These are phyloP conservation scores for Lophium mytilinum DNA, from an alignment of 495 filamentous ascomycete species.

Conservation along the genomic window DNA sequence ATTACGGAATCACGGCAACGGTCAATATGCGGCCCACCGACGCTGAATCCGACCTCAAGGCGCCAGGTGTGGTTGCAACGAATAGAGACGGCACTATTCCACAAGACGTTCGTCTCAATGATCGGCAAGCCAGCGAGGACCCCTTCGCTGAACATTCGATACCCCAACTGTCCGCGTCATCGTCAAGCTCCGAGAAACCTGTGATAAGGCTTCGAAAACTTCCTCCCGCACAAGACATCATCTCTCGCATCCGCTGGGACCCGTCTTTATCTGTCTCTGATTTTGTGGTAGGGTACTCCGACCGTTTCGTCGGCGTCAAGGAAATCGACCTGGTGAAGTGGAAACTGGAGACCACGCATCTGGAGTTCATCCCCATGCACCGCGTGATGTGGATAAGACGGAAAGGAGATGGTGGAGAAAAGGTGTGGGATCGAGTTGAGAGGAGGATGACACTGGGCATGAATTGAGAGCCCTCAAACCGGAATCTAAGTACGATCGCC, in stretches of 20 bases:
- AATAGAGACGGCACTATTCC: no score
- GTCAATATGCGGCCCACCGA: no score
- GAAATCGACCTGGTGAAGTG: conserved; percentile 56
- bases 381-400: conserved; percentile 62
- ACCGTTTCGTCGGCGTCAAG: conserved; percentile 56
- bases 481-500: no score
- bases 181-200: no score
- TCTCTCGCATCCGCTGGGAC: conserved; percentile 70
- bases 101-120: no score
- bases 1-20: not conserved
- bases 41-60: no score
- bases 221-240: conserved; percentile 48
- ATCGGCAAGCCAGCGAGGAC: no score
- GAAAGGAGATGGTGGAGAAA: conserved; percentile 23
- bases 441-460: conserved; percentile 21
- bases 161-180: no score
- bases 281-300: conserved; percentile 64
- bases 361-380: conserved; percentile 77
- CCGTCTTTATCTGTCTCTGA: conserved; percentile 46
- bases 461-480: no score
- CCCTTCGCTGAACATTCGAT: no score
- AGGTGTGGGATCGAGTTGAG: conserved; percentile 46
- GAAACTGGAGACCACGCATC: conserved; percentile 66
- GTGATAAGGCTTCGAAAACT: conserved; percentile 4
- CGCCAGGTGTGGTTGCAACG: no score